Evolutionary conservation across 371 early-diverging fungal genomes (phyloP).

Genomic region (Lichtheimia hyalospora): DNA sequence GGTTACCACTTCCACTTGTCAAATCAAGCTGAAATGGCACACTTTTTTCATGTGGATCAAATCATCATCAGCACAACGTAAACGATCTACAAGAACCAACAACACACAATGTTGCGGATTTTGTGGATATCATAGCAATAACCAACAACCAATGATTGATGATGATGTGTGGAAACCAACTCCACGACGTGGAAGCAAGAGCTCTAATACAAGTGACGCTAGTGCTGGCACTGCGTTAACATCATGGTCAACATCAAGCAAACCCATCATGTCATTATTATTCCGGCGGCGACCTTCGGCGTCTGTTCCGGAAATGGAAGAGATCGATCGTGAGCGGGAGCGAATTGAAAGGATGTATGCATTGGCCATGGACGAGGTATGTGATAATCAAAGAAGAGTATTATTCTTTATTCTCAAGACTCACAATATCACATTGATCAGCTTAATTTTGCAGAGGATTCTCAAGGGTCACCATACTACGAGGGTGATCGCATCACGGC

Average conservation of each 20-base stretch:
- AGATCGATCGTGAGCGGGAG: constrained; percentile 11
- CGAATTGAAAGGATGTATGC: constrained; percentile 7
- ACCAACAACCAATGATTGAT: too few species aligned
- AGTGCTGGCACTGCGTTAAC: neutral
- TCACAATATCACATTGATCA: neutral
- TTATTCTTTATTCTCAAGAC: neutral
- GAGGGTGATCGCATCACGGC: constrained; percentile 38
- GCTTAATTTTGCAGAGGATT: constrained; percentile 29
- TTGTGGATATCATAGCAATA: too few species aligned
- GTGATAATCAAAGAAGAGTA: neutral
- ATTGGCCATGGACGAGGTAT: constrained; percentile 18
- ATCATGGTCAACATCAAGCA: neutral
- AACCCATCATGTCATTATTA: neutral
- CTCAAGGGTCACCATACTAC: constrained; percentile 39
- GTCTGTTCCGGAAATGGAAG: constrained; percentile 1
- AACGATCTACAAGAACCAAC: neutral
- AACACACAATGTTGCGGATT: too few species aligned
- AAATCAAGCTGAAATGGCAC: neutral
- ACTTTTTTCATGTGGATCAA: too few species aligned
- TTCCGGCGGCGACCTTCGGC: constrained; percentile 16
- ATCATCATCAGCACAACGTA: too few species aligned
- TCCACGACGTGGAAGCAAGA: constrained; percentile 2
- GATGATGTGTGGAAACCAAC: too few species aligned
- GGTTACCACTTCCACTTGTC: neutral
- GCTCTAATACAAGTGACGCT: constrained; percentile 2